phyloP scores from a whole-genome alignment of 1,139 yeast species.

The Pichia sp. region DNA sequence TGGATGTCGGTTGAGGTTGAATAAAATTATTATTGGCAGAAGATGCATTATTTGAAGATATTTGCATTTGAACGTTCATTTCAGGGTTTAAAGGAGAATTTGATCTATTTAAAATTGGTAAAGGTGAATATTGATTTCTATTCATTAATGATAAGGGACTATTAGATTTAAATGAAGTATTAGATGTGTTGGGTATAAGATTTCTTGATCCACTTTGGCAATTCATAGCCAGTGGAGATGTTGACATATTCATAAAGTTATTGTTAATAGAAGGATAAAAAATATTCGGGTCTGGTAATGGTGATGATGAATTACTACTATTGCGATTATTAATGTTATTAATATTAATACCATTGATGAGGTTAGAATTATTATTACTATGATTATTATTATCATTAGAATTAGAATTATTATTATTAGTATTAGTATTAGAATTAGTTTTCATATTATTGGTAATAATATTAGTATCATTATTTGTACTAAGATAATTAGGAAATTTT shows the following conservation, averaged over 20 bases:
- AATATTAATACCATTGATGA: neutral
- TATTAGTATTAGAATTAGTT: no score
- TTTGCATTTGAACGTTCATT: neutral
- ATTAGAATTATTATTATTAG: no score
- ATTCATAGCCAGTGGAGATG: no score
- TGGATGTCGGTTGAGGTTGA: neutral
- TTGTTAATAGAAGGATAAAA: neutral
- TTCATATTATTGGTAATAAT: no score
- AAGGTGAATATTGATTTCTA: conserved; percentile 1
- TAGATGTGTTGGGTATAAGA: neutral
- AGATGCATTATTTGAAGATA: neutral
- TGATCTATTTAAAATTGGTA: neutral
- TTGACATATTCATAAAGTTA: neutral
- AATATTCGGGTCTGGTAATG: conserved; percentile 11
- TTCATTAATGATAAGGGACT: neutral
- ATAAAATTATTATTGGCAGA: neutral
- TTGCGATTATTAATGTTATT: neutral
- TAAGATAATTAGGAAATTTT: no score
- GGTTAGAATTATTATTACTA: no score
- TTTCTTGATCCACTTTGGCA: no score
- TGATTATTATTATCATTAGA: neutral
- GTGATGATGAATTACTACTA: neutral
- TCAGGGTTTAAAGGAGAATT: conserved; percentile 1
- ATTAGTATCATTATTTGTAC: no score
- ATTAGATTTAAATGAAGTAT: neutral